phyloP scores from a whole-genome alignment of 441 rosid genomes.

The Pelargonium cotyledonis region DNA sequence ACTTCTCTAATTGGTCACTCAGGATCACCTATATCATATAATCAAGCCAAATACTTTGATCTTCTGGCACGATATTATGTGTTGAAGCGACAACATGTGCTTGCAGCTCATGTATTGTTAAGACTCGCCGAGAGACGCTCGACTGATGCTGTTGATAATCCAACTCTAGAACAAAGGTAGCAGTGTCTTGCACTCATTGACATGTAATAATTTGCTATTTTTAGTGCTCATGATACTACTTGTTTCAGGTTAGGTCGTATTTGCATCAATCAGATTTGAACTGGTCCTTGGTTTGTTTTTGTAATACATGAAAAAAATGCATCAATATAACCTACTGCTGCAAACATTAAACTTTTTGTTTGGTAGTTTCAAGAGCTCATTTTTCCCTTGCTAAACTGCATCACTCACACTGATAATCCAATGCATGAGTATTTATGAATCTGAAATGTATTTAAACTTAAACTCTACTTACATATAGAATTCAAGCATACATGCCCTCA shows the following conservation, averaged over 20 bases:
- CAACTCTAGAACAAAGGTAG: constrained; percentile 81
- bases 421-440: too few relatives aligned
- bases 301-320: neutral
- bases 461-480: neutral
- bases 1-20: constrained; percentile 49
- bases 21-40: constrained; percentile 43
- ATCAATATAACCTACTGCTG: too few relatives aligned
- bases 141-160: constrained; percentile 48
- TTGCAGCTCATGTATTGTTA: constrained; percentile 88
- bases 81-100: constrained; percentile 80
- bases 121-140: constrained; percentile 92
- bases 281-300: neutral
- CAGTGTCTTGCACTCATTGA: constrained; percentile 12
- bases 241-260: neutral
- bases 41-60: constrained; percentile 74
- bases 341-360: neutral
- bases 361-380: neutral
- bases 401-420: too few relatives aligned
- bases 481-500: neutral
- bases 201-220: constrained; percentile 5
- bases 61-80: constrained; percentile 89
- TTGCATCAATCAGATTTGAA: neutral
- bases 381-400: too few relatives aligned
- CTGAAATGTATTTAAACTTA: neutral
- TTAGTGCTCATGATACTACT: neutral